Evolutionary conservation across 2,329 filamentous ascomycete species (phyloP), one percentile per base, ranked within the genome.

Genomic region (Colletotrichum sp.): DNA sequence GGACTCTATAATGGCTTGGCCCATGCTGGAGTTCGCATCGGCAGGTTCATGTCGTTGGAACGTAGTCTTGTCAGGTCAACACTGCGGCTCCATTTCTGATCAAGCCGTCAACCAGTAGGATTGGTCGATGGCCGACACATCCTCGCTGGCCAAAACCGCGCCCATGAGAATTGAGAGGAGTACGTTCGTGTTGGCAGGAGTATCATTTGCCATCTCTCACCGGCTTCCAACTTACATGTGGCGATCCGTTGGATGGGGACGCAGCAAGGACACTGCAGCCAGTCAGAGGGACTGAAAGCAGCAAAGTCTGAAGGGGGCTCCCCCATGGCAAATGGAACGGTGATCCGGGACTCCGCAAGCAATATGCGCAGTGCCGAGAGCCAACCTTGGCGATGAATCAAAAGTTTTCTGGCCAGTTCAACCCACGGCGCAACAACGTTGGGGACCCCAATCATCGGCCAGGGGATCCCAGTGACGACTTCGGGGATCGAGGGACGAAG

Each of bases 341-440:
- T 60, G 62, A 71, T 66, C 68, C 72, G 72, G 72, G 72, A 75
- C 72, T 75, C 68, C 72, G 68, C 72, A 76, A 65, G 65, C 70
- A 69, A 69, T 76, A 73, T 76, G 70, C 52, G 44, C 70, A 76
- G 73, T 76, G 70, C 73, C 73, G 70, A 76, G 64, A 57, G 57
- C 70, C 59, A 76, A 73, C 72, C 70, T 73, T 76, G 73, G 70
- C 70, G 49, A 69, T 59, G 64, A 65, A 68, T 60, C 73, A 69
- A 36, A 73, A 65, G 70, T 73, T 30, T 49, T 76, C 64, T 69
- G 64, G 70, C n/a, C 64, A 44, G 64, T 69, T 60, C 70, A 65
- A 69, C 64, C 64, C 70, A 57, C 44, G 59, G 64, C 24, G 44
- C 64, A 65, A 65, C 57, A 49, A 59, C 34, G 63, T 52, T 71